phyloP scores from a whole-genome alignment of 306 rosid genomes.

The Vachellia pachyceras region DNA sequence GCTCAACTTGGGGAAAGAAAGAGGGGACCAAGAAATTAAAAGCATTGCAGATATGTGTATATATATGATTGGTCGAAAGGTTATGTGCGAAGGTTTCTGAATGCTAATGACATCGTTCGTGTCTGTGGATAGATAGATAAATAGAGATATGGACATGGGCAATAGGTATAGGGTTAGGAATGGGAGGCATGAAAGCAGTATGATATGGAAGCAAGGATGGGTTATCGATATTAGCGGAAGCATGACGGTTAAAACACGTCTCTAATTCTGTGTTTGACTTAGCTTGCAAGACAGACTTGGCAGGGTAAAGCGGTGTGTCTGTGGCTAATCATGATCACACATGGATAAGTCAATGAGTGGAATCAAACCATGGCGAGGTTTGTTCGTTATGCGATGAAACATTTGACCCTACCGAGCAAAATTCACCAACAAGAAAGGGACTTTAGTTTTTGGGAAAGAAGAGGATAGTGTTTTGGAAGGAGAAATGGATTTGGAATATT shows the following conservation, averaged over 20 bases:
- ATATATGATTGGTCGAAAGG: neutral
- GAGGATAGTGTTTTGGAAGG: no score
- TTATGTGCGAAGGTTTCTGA: neutral
- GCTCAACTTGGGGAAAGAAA: no score
- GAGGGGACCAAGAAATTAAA: no score
- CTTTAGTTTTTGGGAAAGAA: neutral
- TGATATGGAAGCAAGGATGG: slow-evolving; percentile 19
- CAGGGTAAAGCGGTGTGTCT: slow-evolving; percentile 7
- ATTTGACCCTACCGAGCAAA: neutral
- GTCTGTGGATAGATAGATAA: no score
- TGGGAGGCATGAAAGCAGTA: slow-evolving; percentile 34
- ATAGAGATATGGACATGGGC: no score
- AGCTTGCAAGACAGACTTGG: slow-evolving; percentile 41
- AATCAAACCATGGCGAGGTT: neutral
- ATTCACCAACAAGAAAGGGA: neutral
- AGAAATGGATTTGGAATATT: slow-evolving; percentile 30
- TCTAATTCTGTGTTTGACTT: slow-evolving; percentile 28
- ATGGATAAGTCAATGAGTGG: neutral
- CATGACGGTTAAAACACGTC: slow-evolving; percentile 11
- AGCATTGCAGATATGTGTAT: neutral
- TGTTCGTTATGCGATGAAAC: neutral
- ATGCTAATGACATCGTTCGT: no score
- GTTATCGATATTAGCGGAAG: slow-evolving; percentile 29
- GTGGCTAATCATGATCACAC: slow-evolving; percentile 29
- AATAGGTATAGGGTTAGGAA: neutral